Conservation (phyloP, 2,329 filamentous ascomycete genomes). For the Colletotrichum sp. region DNA sequence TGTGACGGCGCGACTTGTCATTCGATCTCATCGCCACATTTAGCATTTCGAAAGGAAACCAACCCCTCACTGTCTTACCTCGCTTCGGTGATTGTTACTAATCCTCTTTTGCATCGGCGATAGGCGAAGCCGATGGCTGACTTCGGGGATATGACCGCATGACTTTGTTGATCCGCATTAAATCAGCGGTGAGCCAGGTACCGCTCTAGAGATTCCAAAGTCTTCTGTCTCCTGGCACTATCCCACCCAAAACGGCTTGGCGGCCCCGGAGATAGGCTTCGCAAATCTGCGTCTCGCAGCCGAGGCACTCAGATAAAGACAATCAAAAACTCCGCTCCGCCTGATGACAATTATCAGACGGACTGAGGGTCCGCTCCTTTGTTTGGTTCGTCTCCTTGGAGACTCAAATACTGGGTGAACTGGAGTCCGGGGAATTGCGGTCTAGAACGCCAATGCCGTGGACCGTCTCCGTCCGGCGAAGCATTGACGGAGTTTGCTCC, state of each 20-base stretch:
- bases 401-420: background rate
- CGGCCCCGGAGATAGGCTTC: background rate
- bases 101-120: background rate
- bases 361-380: background rate
- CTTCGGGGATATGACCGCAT: constrained; percentile 1
- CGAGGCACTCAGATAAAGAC: background rate
- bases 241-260: background rate
- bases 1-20: background rate
- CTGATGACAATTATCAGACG: background rate
- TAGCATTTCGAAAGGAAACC: background rate
- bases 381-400: background rate
- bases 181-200: background rate
- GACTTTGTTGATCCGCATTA: background rate
- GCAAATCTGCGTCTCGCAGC: background rate
- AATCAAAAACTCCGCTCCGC: background rate
- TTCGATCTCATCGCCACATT: background rate
- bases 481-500: background rate
- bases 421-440: background rate
- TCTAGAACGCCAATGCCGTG: background rate
- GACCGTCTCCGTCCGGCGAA: background rate
- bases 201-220: background rate
- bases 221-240: background rate
- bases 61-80: background rate
- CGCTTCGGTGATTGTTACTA: background rate
- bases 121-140: background rate